Evolutionary conservation across 164 flowering plant genomes (phyloP).

Genomic region (Pachysandra terminalis): DNA sequence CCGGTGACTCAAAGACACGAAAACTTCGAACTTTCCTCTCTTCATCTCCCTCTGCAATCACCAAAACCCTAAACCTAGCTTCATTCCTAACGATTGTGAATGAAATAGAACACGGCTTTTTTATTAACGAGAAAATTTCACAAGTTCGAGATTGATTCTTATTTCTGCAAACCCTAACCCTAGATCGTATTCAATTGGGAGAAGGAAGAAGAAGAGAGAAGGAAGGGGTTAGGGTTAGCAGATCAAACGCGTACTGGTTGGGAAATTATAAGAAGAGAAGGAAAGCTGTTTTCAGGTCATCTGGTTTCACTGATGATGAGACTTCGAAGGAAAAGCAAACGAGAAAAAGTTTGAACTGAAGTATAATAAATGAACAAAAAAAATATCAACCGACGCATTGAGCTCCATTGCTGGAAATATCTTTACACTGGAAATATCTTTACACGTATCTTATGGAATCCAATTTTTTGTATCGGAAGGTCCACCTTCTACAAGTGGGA

Average conservation of each 20-base stretch:
- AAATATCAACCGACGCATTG: too few relatives aligned
- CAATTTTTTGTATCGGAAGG: too few relatives aligned
- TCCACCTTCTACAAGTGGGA: too few relatives aligned
- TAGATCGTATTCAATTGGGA: background rate
- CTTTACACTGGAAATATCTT: too few relatives aligned
- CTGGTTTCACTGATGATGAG: background rate
- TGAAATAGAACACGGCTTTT: background rate
- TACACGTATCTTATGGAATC: too few relatives aligned
- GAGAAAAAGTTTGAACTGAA: too few relatives aligned
- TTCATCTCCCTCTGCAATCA: constrained; percentile 33
- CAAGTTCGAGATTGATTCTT: background rate
- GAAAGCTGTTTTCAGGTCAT: background rate
- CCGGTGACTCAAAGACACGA: constrained; percentile 30
- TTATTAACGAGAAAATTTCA: background rate
- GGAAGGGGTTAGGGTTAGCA: background rate
- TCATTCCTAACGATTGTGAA: background rate
- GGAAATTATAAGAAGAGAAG: background rate
- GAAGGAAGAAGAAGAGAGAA: too few relatives aligned
- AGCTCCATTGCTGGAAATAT: too few relatives aligned
- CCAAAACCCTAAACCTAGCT: background rate
- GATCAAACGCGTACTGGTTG: background rate
- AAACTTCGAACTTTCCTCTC: constrained; percentile 35
- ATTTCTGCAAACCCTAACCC: background rate
- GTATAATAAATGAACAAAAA: too few relatives aligned
- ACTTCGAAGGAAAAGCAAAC: too few relatives aligned